phyloP scores from a whole-genome alignment of 1,284 basidiomycete species.

The Tylopilus orsonianus region DNA sequence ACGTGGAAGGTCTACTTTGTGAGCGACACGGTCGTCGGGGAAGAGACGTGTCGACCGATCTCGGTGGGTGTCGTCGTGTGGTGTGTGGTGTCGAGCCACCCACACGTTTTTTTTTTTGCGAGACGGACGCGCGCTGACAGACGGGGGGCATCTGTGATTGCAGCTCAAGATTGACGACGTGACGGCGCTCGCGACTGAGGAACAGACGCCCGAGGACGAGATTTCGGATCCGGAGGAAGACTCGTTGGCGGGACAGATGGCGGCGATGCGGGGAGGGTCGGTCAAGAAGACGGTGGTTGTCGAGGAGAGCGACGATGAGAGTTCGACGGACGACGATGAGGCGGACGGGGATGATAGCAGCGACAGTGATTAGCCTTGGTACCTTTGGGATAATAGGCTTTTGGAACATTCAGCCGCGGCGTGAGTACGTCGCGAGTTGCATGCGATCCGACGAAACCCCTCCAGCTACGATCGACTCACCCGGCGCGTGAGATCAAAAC shows the following conservation, averaged over 20 bases:
- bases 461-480: no score
- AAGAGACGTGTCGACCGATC: slow-evolving; percentile 74
- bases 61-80: slow-evolving; percentile 48
- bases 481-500: no score
- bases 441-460: no score
- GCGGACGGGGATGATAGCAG: slow-evolving; percentile 20
- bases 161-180: slow-evolving; percentile 84
- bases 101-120: no score
- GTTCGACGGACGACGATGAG: slow-evolving; percentile 29
- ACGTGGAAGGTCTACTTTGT: slow-evolving; percentile 87
- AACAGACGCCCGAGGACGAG: slow-evolving; percentile 76
- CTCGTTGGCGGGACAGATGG: slow-evolving; percentile 96
- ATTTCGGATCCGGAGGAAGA: slow-evolving; percentile 98
- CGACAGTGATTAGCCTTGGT: slow-evolving; percentile 35
- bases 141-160: background rate
- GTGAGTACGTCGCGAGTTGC: no score
- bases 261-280: slow-evolving; percentile 88
- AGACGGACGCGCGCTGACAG: background rate
- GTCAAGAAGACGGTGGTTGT: slow-evolving; percentile 65
- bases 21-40: slow-evolving; percentile 88
- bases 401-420: no score
- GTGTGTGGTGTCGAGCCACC: no score
- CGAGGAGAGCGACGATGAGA: slow-evolving; percentile 49
- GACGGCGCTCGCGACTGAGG: slow-evolving; percentile 56
- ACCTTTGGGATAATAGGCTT: no score